These are phyloP conservation scores for Lophiostoma macrostomum DNA, from an alignment of 495 filamentous ascomycete species.

Conservation along the genomic window DNA sequence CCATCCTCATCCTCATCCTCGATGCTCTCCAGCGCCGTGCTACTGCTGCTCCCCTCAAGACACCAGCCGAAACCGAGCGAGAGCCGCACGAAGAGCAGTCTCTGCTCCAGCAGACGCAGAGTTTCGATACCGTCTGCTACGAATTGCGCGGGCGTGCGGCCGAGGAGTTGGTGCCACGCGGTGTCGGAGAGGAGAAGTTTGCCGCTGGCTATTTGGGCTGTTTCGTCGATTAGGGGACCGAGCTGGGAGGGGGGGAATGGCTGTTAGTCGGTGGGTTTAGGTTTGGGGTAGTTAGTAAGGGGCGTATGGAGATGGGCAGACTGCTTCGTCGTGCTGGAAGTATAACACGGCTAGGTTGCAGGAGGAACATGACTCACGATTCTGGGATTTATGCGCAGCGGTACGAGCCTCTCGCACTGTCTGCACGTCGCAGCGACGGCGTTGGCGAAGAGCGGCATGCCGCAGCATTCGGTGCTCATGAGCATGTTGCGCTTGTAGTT, in stretches of 20 bases:
- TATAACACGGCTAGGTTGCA: neutral
- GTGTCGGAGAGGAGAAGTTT: conserved; percentile 53
- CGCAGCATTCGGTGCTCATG: conserved; percentile 60
- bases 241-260: too few species aligned
- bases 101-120: conserved; percentile 48
- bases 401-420: conserved; percentile 48
- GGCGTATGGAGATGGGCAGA: neutral
- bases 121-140: conserved; percentile 31
- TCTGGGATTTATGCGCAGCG: conserved; percentile 54
- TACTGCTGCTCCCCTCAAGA: conserved; percentile 11
- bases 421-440: conserved; percentile 47
- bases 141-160: conserved; percentile 40
- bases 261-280: neutral
- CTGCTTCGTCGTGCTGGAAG: neutral
- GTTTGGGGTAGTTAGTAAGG: neutral
- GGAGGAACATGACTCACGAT: conserved; percentile 33
- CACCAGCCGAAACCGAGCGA: conserved; percentile 55
- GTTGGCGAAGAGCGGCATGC: conserved; percentile 55
- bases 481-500: conserved; percentile 49
- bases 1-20: conserved; percentile 18
- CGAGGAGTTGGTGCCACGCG: conserved; percentile 56
- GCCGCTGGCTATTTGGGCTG: conserved; percentile 45
- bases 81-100: conserved; percentile 50
- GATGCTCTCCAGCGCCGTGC: neutral
- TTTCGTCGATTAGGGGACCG: conserved; percentile 56